These are phyloP conservation scores for Mortierella sp. DNA, from an alignment of 371 early-diverging fungal species.

Conservation along the genomic window DNA sequence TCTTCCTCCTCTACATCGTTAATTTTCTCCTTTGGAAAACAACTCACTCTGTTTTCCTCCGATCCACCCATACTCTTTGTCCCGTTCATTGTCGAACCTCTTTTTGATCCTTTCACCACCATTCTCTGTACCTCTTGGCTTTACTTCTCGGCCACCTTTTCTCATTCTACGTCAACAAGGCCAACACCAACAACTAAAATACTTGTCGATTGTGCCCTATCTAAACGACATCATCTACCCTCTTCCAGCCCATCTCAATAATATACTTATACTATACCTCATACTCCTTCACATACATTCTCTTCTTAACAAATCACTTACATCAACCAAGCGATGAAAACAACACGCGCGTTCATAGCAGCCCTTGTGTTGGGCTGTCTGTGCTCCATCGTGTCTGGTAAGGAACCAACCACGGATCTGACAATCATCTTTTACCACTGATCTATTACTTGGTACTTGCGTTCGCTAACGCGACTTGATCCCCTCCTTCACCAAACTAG, in stretches of 20 bases:
- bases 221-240: neutral
- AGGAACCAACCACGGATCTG: slow-evolving; percentile 3
- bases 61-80: neutral
- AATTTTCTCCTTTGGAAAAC: neutral
- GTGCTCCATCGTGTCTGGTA: neutral
- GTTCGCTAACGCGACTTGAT: neutral
- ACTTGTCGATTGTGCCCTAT: neutral
- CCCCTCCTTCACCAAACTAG: neutral
- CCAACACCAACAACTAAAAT: neutral
- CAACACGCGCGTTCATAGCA: neutral
- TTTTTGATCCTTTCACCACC: neutral
- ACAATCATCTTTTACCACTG: too few species aligned
- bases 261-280: neutral
- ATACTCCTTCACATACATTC: neutral
- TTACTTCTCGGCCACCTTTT: neutral
- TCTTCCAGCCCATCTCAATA: neutral
- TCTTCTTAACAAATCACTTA: neutral
- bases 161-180: neutral
- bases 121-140: neutral
- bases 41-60: neutral
- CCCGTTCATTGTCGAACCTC: neutral
- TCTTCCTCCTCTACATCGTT: neutral
- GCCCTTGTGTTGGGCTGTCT: neutral
- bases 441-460: neutral
- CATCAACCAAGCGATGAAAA: neutral